phyloP scores from a whole-genome alignment of 192 early-diverging fungal genomes.

The Rhizoclosmatium globosum region DNA sequence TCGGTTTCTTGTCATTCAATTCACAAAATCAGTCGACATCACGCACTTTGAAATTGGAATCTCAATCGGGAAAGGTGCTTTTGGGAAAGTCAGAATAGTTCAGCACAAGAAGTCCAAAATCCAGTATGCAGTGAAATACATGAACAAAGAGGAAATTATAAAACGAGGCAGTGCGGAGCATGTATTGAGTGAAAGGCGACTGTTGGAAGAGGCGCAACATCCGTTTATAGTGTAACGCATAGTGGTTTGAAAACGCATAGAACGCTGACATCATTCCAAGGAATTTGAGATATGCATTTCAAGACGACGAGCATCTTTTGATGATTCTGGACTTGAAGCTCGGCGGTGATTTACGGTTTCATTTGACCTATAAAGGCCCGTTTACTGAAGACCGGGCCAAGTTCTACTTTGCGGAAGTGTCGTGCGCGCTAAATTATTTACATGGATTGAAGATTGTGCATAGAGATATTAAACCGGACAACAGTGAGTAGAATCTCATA shows the following conservation, averaged over 20 bases:
- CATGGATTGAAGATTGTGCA: slow-evolving; percentile 60
- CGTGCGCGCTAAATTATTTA: slow-evolving; percentile 52
- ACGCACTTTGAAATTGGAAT: slow-evolving; percentile 90
- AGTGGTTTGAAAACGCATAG: neutral
- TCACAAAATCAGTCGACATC: slow-evolving; percentile 68
- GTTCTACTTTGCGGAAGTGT: slow-evolving; percentile 57
- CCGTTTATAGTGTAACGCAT: slow-evolving; percentile 69
- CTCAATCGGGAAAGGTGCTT: slow-evolving; percentile 92
- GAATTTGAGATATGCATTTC: slow-evolving; percentile 69
- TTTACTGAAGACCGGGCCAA: slow-evolving; percentile 55
- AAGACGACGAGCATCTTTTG: slow-evolving; percentile 70
- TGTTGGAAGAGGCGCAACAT: slow-evolving; percentile 86
- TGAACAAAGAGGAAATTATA: slow-evolving; percentile 96
- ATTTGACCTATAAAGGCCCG: slow-evolving; percentile 51
- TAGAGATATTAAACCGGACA: slow-evolving; percentile 56
- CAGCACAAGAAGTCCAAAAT: slow-evolving; percentile 81
- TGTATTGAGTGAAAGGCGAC: slow-evolving; percentile 85
- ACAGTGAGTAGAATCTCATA: slow-evolving; percentile 18
- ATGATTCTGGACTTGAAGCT: slow-evolving; percentile 68
- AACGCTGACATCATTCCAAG: neutral
- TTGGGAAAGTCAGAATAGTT: slow-evolving; percentile 94
- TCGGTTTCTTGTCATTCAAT: neutral
- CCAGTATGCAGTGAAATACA: slow-evolving; percentile 94
- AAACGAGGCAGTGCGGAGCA: slow-evolving; percentile 82
- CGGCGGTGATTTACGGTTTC: slow-evolving; percentile 68